Conservation (phyloP, 768 basidiomycete species). For the Russula compacta region DNA sequence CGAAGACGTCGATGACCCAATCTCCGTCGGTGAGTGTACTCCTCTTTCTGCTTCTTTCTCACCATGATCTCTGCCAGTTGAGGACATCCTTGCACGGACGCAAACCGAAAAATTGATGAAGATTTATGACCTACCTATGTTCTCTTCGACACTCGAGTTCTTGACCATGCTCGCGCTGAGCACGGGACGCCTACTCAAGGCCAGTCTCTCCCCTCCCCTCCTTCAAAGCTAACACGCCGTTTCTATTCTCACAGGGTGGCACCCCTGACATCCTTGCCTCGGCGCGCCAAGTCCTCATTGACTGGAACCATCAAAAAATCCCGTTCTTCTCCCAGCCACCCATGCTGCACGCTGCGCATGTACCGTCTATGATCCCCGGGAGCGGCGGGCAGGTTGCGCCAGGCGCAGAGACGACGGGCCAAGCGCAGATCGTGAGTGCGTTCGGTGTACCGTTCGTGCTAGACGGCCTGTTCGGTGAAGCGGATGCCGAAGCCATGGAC, state of each 20-base stretch:
- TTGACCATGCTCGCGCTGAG: conserved; percentile 82
- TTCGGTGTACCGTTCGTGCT: conserved; percentile 75
- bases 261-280: neutral
- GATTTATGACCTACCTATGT: conserved; percentile 79
- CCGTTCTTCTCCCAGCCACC: conserved; percentile 83
- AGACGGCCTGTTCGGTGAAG: conserved; percentile 70
- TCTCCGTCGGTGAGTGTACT: conserved; percentile 62
- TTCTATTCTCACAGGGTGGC: neutral
- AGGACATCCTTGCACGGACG: conserved; percentile 74
- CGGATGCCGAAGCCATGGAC: conserved; percentile 61
- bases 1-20: conserved; percentile 85
- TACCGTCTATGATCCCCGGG: conserved; percentile 41
- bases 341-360: conserved; percentile 61
- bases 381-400: conserved; percentile 41
- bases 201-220: conserved; percentile 21
- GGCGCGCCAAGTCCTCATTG: conserved; percentile 24
- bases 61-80: conserved; percentile 43
- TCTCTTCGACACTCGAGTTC: conserved; percentile 66
- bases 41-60: no score
- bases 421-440: conserved; percentile 63
- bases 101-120: conserved; percentile 62
- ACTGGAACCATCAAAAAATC: conserved; percentile 97
- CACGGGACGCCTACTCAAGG: conserved; percentile 79
- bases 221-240: neutral
- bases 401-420: conserved; percentile 72